Evolutionary conservation across 257 asterid species (phyloP), one percentile per base, ranked within the genome.

Genomic region (Nicotiana attenuata): DNA sequence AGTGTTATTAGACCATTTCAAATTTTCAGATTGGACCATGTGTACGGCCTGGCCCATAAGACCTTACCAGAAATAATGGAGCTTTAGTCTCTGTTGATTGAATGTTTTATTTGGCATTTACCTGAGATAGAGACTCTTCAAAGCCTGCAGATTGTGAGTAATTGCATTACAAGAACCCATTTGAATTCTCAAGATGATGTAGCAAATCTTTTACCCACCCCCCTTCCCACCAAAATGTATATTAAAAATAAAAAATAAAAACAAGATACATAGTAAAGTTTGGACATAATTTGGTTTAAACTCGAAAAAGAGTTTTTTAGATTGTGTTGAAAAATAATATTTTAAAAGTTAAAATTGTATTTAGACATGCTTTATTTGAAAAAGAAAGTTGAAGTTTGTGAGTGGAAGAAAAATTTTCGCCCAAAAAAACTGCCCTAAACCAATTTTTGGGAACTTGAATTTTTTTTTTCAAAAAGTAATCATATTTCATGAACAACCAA

Each of bases 91-190:
- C 59, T 41, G 35, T 20, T 41, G 10, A 68, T 71, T 73, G 60
- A 73, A 73, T 73, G 78, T 47, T 73, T 22, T 47, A 47, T 73
- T 73, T 73, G 78, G 78, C 60, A 73, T 47, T 73, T 73, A 22
- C 61, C 14, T 47, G 19, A 47, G 78, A 73, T n/a, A 71, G 22
- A 22, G 78, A 47, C 78, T 47, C 10, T 24, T 73, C 78, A 73
- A 22, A 2, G 78, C 24, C 22, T 22, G 61, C 78, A 47, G 38
- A 45, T 57, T 22, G 61, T 73, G 78, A 47, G 79, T 73, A 73
- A 73, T 24, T 73, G 38, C 79, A 47, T 73, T 73, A 41, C 10
- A 69, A 69, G 17, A n/a, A 47, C 78, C 60, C 61, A 57, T 45
- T 73, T 47, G 61, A 24, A 73, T 73, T 73, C 24, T 73, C 79